Conservation (phyloP, 2,329 filamentous ascomycete genomes). For the Paecilomyces sp. region DNA sequence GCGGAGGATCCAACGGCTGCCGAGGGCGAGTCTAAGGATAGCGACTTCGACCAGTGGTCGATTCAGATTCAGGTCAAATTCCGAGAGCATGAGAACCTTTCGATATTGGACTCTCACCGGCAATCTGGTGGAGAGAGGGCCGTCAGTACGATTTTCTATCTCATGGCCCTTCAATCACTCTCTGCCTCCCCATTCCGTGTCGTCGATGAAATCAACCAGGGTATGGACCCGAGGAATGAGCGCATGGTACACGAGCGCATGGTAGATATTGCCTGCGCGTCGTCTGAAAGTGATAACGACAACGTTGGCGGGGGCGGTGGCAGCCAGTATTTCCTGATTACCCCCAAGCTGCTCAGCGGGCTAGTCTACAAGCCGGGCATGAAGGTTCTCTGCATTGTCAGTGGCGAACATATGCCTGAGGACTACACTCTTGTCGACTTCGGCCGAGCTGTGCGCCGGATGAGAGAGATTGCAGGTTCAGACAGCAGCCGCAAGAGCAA, state of each 20-base stretch:
- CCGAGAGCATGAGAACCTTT: slow-evolving; percentile 75
- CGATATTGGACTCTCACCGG: slow-evolving; percentile 80
- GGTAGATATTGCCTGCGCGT: slow-evolving; percentile 85
- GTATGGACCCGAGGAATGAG: slow-evolving; percentile 98
- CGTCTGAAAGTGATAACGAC: slow-evolving; percentile 50
- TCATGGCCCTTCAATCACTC: slow-evolving; percentile 93
- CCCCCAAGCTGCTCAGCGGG: slow-evolving; percentile 82
- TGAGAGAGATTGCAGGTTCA: slow-evolving; percentile 21
- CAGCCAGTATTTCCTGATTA: slow-evolving; percentile 89
- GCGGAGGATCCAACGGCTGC: slow-evolving; percentile 35
- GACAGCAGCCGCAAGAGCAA: slow-evolving; percentile 9
- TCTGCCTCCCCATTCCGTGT: slow-evolving; percentile 94
- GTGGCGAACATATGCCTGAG: slow-evolving; percentile 58
- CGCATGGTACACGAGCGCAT: slow-evolving; percentile 96
- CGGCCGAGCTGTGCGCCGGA: slow-evolving; percentile 24
- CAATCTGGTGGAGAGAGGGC: slow-evolving; percentile 95
- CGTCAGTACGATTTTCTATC: slow-evolving; percentile 96
- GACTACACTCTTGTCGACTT: slow-evolving; percentile 33
- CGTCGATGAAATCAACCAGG: slow-evolving; percentile 98
- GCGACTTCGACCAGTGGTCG: slow-evolving; percentile 90
- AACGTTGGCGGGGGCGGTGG: slow-evolving; percentile 32
- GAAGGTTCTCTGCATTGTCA: slow-evolving; percentile 89
- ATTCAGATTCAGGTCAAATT: slow-evolving; percentile 95
- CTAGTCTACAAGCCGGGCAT: slow-evolving; percentile 84
- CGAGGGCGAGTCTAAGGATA: slow-evolving; percentile 31